Evolutionary conservation across 176 grass and related monocot species (phyloP).

Genomic region (Eragrostis curvula): DNA sequence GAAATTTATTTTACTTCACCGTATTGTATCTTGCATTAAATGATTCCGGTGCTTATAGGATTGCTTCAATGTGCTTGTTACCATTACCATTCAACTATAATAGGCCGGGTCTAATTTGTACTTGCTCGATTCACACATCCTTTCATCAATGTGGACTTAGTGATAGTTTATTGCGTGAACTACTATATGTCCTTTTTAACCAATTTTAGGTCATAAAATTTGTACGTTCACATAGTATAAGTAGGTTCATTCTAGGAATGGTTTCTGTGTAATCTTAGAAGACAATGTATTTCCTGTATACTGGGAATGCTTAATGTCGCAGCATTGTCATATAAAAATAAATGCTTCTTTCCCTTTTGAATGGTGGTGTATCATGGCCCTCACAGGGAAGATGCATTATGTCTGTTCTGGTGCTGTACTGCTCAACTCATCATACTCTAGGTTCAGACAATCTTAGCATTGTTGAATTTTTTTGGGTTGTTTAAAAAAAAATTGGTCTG

Average conservation of each 20-base stretch:
- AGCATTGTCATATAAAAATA: slow-evolving; percentile 8
- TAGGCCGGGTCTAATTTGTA: background rate
- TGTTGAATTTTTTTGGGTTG: background rate
- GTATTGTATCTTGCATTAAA: background rate
- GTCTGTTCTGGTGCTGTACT: background rate
- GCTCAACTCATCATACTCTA: background rate
- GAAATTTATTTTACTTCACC: background rate
- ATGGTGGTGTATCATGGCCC: background rate
- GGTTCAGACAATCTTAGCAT: background rate
- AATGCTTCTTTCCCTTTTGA: slow-evolving; percentile 30
- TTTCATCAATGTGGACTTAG: background rate
- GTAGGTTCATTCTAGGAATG: background rate
- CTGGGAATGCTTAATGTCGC: slow-evolving; percentile 11
- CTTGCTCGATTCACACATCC: background rate
- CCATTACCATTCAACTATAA: background rate
- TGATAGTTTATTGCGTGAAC: background rate
- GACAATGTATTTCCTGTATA: background rate
- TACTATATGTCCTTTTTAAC: background rate
- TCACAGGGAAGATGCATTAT: background rate
- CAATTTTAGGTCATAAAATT: background rate
- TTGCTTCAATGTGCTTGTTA: background rate
- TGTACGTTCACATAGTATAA: background rate
- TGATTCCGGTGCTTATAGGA: slow-evolving; percentile 3
- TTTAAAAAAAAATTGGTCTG: background rate
- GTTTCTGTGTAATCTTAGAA: background rate